Base-by-base conservation (phyloP, 2,329 filamentous ascomycete species). In the Geosmithia flava region DNA sequence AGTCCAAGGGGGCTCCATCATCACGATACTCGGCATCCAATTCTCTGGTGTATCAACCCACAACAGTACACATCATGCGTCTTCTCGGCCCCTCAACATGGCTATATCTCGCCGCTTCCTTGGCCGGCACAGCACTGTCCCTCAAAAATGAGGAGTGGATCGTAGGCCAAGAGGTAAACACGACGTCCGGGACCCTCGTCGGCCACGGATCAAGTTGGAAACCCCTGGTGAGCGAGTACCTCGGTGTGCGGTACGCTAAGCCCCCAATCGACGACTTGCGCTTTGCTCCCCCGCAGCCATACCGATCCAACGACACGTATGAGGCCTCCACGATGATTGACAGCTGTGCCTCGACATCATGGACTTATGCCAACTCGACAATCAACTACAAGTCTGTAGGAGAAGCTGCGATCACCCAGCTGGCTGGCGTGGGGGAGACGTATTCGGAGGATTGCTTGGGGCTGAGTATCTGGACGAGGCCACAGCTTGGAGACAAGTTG, bases 151-250 rank as follows among this genome's bases (percentile, higher is more conserved):
- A 37, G 11, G 33, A 37, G 33, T 37, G 33, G 33, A 37, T 37
- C 33, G 33, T 37, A 13, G 33, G 33, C 33, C 33, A 37, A 13
- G 33, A 37, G 33, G 41, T 42, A 6, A 19, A 42, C 6, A 42
- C 41, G 10, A 42, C 41, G 3, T 19, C 41, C 15, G 41, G 41
- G n/a, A 19, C 41, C 41, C 3, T n/a, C 3, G 20, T 19, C n/a
- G 41, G 41, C 41, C 20, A 20, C 41, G 41, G 17, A 19, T 20
- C 17, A 6, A 19, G 82, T 68, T 87, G 64, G 75, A 75, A 47
- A 86, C 82, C 47, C 65, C 86, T 53, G 87, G 82, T 45, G 86
- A 58, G 71, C 19, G 15, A 46, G 7, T 55, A 53, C 19, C 58
- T 64, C 16, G 63, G 61, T 20, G 62, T 82, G 7, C 78, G 76